Percentiles rank a stretch among this genome's conserved stretches.
phyloP scores from a whole-genome alignment of 768 basidiomycete genomes.

The Tylopilus felleus region DNA sequence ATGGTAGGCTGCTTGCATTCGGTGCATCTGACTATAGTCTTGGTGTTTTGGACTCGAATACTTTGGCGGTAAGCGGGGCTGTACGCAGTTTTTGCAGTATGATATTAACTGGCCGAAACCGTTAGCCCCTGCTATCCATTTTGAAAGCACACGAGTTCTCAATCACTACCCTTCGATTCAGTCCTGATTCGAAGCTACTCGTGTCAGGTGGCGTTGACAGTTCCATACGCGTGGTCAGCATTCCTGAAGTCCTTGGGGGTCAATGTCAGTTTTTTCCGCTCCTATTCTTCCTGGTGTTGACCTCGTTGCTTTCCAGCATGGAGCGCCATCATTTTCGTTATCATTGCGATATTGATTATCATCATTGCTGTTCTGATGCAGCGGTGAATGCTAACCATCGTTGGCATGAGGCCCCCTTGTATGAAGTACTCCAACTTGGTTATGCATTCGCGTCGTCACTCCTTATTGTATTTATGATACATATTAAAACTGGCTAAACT shows the following conservation, averaged over 20 bases:
- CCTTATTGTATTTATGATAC: conserved; percentile 26
- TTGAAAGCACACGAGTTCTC: conserved; percentile 95
- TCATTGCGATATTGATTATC: conserved; percentile 42
- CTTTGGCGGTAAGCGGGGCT: conserved; percentile 58
- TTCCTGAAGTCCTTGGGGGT: conserved; percentile 54
- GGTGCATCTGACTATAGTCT: conserved; percentile 86
- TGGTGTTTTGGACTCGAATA: conserved; percentile 76
- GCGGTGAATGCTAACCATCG: conserved; percentile 9
- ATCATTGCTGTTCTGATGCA: conserved; percentile 42
- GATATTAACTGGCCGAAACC: conserved; percentile 1
- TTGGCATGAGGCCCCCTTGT: not conserved
- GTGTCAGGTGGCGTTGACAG: conserved; percentile 92
- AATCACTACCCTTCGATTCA: conserved; percentile 86
- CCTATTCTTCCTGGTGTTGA: conserved; percentile 24
- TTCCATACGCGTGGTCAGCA: conserved; percentile 72
- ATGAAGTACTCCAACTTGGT: not conserved
- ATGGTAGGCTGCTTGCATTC: conserved; percentile 80
- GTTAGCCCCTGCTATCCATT: conserved; percentile 83
- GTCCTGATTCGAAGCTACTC: conserved; percentile 72
- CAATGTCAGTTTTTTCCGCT: conserved; percentile 46
- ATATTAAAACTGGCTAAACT: conserved; percentile 25
- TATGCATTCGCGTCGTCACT: not conserved
- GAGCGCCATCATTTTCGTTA: conserved; percentile 37
- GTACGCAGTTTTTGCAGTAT: not conserved
- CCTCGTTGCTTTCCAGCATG: conserved; percentile 35